phyloP scores from a whole-genome alignment of 2,329 filamentous ascomycete genomes.

The Dactylellina cionopaga region DNA sequence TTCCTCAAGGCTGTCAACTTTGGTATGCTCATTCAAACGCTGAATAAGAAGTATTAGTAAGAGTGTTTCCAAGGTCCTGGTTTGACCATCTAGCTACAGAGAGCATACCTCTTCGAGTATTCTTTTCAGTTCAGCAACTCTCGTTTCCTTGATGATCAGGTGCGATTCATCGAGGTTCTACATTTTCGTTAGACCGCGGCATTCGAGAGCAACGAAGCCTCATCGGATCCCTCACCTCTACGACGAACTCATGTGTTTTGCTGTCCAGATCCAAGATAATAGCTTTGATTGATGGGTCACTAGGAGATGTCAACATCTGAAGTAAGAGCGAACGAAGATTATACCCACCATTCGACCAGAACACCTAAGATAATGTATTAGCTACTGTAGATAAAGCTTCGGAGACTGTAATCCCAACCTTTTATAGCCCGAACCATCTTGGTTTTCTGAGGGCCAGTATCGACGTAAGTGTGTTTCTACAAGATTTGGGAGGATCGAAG shows the following conservation, averaged over 20 bases:
- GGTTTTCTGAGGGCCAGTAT: not conserved
- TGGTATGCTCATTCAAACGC: conserved; percentile 49
- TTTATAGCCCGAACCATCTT: conserved; percentile 56
- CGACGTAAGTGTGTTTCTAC: not conserved
- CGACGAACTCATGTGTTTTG: conserved; percentile 56
- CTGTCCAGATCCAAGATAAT: conserved; percentile 57
- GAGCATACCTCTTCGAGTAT: conserved; percentile 54
- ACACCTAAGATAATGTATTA: conserved; percentile 52
- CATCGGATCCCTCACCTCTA: conserved; percentile 44
- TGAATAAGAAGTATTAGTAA: conserved; percentile 5
- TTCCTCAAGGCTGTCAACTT: conserved; percentile 49
- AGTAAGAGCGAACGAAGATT: not conserved
- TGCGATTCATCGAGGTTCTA: conserved; percentile 56
- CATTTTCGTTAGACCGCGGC: not conserved
- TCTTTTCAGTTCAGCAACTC: conserved; percentile 56
- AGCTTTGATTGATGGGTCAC: conserved; percentile 58
- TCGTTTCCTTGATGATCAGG: conserved; percentile 56
- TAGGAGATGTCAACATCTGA: conserved; percentile 5
- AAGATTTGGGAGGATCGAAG: not conserved
- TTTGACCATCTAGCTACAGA: not conserved
- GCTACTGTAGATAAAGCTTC: not conserved
- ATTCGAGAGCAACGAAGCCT: too few species aligned
- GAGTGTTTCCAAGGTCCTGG: not conserved
- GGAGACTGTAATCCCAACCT: conserved; percentile 37
- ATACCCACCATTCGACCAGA: conserved; percentile 56